Evolutionary conservation across 2,329 filamentous ascomycete genomes (phyloP), one percentile per base, ranked within the genome.

Genomic region (Sclerotiophoma versabilis): DNA sequence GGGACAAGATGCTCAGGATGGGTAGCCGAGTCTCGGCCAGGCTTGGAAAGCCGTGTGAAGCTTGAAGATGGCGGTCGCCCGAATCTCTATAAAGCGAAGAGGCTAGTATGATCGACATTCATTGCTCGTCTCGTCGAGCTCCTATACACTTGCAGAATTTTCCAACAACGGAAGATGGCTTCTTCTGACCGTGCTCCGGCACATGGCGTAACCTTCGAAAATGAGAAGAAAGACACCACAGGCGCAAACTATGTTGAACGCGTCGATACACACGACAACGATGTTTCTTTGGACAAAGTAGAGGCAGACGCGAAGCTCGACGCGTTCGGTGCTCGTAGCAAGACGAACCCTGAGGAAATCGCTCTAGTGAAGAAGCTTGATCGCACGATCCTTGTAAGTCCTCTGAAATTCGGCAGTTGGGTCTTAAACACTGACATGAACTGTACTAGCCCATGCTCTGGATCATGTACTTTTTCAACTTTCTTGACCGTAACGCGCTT

Each of bases 401-500:
- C 10, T 17, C 3, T 15, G 23, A 26, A 15, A 17, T 26, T 4
- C 17, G 1, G 19, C 9, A n/a, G n/a, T n/a, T 5, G 10, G 7
- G 2, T 4, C 17, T 6, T 27, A 30, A 8, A 7, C 5, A 32
- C 49, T 59, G 20, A 59, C 20, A 7, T 0, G 1, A 19, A 14
- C 20, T 23, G n/a, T n/a, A 20, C 26, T 8, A 71, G 76, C 78
- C 79, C 2, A 76, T 70, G 14, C 51, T 78, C 11, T 77, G 72
- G 57, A 66, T 64, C 14, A 79, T 80, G 77, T 80, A 79, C 45
- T 80, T 73, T 19, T 54, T 54, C 43, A 76, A 75, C 34, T 75
- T 71, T 30, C 65, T 71, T 8, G 85, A 87, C 63, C 79, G 85
- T n/a, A 87, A 87, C 69, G 86, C 88, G 66, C 87, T 89, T 58